Conservation (phyloP, 805 yeast genomes). For the Sugiyamaella marilandica region DNA sequence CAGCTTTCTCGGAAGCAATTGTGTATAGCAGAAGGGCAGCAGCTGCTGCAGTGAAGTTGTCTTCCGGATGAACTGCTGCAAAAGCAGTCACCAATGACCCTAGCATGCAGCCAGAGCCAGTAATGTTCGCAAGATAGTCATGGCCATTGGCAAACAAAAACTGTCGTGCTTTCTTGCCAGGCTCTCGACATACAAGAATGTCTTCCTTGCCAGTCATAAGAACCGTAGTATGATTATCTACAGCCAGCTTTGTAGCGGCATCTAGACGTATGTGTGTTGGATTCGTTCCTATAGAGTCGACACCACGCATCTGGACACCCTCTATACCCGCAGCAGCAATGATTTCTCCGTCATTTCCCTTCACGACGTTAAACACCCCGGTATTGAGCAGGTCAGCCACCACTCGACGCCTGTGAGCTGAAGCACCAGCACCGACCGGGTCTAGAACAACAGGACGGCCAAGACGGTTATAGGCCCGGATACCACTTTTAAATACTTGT, state of each 20-base stretch:
- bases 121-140: constrained; percentile 57
- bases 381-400: constrained; percentile 47
- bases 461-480: constrained; percentile 50
- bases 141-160: constrained; percentile 52
- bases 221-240: constrained; percentile 51
- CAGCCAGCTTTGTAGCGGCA: constrained; percentile 48
- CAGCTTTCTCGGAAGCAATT: constrained; percentile 56
- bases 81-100: constrained; percentile 66
- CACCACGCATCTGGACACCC: constrained; percentile 59
- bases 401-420: constrained; percentile 49
- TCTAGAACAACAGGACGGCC: constrained; percentile 70
- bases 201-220: constrained; percentile 67
- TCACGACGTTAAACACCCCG: constrained; percentile 59
- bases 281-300: constrained; percentile 43
- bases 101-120: constrained; percentile 80
- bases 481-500: constrained; percentile 46
- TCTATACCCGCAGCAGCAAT: constrained; percentile 49
- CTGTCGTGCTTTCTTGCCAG: constrained; percentile 13
- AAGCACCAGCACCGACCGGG: constrained; percentile 93
- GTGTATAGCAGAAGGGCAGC: constrained; percentile 58
- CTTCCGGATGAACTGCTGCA: constrained; percentile 41
- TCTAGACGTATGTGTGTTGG: constrained; percentile 26
- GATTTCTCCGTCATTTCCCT: constrained; percentile 86
- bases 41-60: constrained; percentile 44
- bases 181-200: constrained; percentile 38